A percentile compares a stretch with the other conserved stretches of the same genome.
Conservation (phyloP, 75 land plant genomes). For the Cunninghamia lanceolata region DNA sequence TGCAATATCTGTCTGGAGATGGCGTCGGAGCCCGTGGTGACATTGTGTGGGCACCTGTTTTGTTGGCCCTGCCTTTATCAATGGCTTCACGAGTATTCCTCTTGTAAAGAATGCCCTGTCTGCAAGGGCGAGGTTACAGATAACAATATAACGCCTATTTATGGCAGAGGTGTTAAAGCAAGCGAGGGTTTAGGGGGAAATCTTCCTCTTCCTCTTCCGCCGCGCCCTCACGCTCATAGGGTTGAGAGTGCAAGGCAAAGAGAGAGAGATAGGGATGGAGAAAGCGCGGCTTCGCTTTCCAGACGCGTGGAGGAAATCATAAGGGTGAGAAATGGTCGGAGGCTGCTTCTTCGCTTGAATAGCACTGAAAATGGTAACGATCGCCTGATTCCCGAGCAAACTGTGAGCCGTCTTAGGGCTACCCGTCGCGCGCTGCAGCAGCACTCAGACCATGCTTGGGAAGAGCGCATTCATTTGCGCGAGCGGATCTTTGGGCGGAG, state of each 20-base stretch:
- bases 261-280: conserved; percentile 23
- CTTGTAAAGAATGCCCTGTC: conserved; percentile 77
- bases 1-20: conserved; percentile 86
- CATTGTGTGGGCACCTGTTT: conserved; percentile 84
- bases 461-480: background rate
- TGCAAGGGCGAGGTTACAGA: conserved; percentile 75
- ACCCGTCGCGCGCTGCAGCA: background rate
- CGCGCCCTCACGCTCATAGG: conserved; percentile 59
- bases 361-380: conserved; percentile 17
- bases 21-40: conserved; percentile 79
- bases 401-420: conserved; percentile 21
- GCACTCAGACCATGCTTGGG: background rate
- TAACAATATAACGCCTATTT: conserved; percentile 66
- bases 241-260: conserved; percentile 72
- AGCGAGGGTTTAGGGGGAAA: conserved; percentile 17
- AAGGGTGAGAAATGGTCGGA: conserved; percentile 14
- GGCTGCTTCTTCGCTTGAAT: conserved; percentile 12
- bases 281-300: conserved; percentile 17
- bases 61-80: conserved; percentile 89
- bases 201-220: conserved; percentile 31
- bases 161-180: conserved; percentile 58
- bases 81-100: conserved; percentile 74
- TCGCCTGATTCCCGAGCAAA: conserved; percentile 23
- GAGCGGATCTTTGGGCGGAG: background rate
- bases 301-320: conserved; percentile 9